These are phyloP conservation scores for Lentinula sp. DNA, from an alignment of 768 basidiomycete genomes.

Conservation along the genomic window DNA sequence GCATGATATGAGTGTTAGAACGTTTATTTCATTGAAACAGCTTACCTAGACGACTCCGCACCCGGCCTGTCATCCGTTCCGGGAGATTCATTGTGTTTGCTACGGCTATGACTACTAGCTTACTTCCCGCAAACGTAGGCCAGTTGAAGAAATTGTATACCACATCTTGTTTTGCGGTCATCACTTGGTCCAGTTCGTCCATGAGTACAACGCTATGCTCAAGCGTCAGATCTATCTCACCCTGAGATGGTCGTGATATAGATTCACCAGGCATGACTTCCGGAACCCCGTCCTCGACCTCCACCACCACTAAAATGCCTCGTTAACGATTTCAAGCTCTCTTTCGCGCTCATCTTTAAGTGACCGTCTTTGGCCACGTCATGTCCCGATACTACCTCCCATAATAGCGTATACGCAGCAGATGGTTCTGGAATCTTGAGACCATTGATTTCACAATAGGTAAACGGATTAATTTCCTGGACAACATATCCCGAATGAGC, in stretches of 20 bases:
- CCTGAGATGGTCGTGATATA: conserved; percentile 16
- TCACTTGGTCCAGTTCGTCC: conserved; percentile 97
- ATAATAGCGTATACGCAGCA: conserved; percentile 88
- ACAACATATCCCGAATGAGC: background rate
- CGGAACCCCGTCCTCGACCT: conserved; percentile 57
- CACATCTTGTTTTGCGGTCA: conserved; percentile 95
- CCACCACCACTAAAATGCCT: conserved; percentile 67
- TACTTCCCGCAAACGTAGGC: conserved; percentile 86
- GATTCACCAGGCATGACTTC: conserved; percentile 77
- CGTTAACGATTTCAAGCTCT: conserved; percentile 74
- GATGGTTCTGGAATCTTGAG: conserved; percentile 87
- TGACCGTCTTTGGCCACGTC: conserved; percentile 57
- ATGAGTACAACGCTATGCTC: conserved; percentile 83
- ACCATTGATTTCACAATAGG: conserved; percentile 97
- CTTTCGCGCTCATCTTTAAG: conserved; percentile 67
- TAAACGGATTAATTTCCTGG: conserved; percentile 91
- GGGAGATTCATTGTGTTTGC: conserved; percentile 99
- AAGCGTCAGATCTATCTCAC: background rate
- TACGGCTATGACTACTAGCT: conserved; percentile 91
- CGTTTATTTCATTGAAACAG: background rate
- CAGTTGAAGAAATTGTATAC: conserved; percentile 99
- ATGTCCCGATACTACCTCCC: conserved; percentile 88
- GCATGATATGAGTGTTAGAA: background rate
- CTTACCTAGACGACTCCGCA: conserved; percentile 85
- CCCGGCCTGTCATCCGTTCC: conserved; percentile 88